Evolutionary conservation across 805 yeast species (phyloP), one percentile per base, ranked within the genome.

Genomic region (Brettanomyces anomalus): DNA sequence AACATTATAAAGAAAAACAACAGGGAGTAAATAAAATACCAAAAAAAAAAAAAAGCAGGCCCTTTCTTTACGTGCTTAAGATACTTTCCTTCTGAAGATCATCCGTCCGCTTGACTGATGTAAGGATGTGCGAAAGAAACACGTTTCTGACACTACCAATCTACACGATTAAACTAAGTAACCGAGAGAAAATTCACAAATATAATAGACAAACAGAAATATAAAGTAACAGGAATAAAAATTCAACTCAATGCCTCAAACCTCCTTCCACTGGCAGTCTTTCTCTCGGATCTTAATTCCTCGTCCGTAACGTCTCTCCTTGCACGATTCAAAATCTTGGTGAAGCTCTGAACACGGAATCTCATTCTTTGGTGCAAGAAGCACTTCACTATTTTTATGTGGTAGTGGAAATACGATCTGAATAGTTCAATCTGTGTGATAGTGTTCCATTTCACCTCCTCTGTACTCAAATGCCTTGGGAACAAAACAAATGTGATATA

Each of bases 311-410:
- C 84, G 56, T 93, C 99, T 21, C 96, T 90, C 66, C 89, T 88
- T 26, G 98, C 98, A 59, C 99, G 77, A 69, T 93, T 93, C 66
- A 93, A 78, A 28, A 93, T 90, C 72, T 93, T 93, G 60, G 89
- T 76, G 70, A 89, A 93, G 56, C 94, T 93, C 53, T 84, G 81
- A 19, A 93, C 97, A 57, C 98, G 77, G 66, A 72, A 86, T 65
- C 99, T 79, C 99, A 93, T 93, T 72, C 99, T 81, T 41, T 96
- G 87, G 65, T 93, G 99, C 81, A 93, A 80, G 67, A 85, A 93
- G 31, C 98, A 97, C 72, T 93, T 93, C 47, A 96, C 88, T 64
- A 97, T 90, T 68, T 93, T 93, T 70, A 93, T 93, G 61, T 93
- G 99, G 66, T 90, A 93, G 64, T 93, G 99, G 82, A 93, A 93